These are phyloP conservation scores for Bothriochloa decipiens DNA, from an alignment of 176 grass and related monocot species.

Conservation along the genomic window DNA sequence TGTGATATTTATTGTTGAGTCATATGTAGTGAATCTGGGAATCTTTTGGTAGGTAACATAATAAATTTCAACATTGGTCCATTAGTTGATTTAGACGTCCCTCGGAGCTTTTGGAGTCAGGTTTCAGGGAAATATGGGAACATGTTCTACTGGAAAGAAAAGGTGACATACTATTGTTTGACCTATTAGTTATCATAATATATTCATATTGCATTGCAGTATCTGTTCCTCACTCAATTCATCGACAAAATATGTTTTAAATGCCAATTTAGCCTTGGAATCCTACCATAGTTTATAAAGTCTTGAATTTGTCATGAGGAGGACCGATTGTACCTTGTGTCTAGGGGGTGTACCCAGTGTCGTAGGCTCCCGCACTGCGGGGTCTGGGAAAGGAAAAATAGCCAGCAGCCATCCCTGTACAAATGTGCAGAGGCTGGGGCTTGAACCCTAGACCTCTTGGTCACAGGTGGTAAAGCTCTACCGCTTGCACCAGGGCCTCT, in stretches of 20 bases:
- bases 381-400: too few relatives aligned
- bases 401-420: too few relatives aligned
- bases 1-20: constrained; percentile 20
- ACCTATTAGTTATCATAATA: not conserved
- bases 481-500: too few relatives aligned
- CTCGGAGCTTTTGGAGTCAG: constrained; percentile 89
- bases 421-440: too few relatives aligned
- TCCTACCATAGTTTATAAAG: not conserved
- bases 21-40: not conserved
- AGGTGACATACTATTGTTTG: constrained; percentile 46
- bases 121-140: constrained; percentile 89
- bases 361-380: too few relatives aligned
- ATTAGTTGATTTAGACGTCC: constrained; percentile 84
- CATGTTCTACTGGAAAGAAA: constrained; percentile 99
- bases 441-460: too few relatives aligned
- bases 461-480: too few relatives aligned
- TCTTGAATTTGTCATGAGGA: not conserved
- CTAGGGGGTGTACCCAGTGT: too few relatives aligned
- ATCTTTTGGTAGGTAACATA: constrained; percentile 67
- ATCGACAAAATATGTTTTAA: not conserved
- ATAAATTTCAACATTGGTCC: constrained; percentile 93
- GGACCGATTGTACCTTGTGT: not conserved
- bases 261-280: not conserved
- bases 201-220: not conserved
- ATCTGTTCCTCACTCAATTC: not conserved